Base-by-base conservation (phyloP, 1,284 basidiomycete species). In the Ustilago cynodontis region DNA sequence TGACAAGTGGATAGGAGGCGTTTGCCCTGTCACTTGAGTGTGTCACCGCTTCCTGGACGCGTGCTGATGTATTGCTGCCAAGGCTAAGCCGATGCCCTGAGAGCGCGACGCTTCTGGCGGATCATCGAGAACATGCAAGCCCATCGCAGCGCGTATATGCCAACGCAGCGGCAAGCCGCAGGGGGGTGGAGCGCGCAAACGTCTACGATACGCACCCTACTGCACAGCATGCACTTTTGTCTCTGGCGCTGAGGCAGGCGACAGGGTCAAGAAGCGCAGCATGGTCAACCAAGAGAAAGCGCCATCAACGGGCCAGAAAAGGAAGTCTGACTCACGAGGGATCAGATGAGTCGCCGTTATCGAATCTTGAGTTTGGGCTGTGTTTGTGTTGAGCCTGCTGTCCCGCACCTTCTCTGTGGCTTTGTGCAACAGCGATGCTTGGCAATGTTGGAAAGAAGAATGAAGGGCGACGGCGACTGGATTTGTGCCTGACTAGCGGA, bases 1-100 rank as follows among this genome's bases (percentile, higher is more conserved):
- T 24, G 52, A 54, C 20, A n/a, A n/a, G n/a, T n/a, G n/a, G n/a
- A n/a, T 10, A 20, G 9, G 41, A n/a, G 41, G 41, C n/a, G 2
- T 11, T 43, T 20, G 59, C 52, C 43, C 20, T 24, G 43, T 60
- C 59, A 45, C n/a, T 22, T 7, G 39, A 24, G 29, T 60, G 59
- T 53, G 51, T 60, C 59, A 60, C 51, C 37, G 11, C 9, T 14
- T 22, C 45, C 14, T 26, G 8, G 26, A 49, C 47, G 11, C n/a
- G n/a, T 33, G 31, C 31, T 33, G 31, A 6, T 33, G 31, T 33
- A 11, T 33, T 33, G 31, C 5, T 33, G 31, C 31, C 31, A 33
- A 33, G 31, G 6, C 11, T 33, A 33, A 6, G 31, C 31, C 31
- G 11, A 6, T 33, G 5, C 31, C 6, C 11, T 11, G 31, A 6